Percentiles rank a stretch among this genome's conserved stretches.
These are phyloP conservation scores for Magnusiomyces suaveolens DNA, from an alignment of 1,139 yeast species.

Conservation along the genomic window DNA sequence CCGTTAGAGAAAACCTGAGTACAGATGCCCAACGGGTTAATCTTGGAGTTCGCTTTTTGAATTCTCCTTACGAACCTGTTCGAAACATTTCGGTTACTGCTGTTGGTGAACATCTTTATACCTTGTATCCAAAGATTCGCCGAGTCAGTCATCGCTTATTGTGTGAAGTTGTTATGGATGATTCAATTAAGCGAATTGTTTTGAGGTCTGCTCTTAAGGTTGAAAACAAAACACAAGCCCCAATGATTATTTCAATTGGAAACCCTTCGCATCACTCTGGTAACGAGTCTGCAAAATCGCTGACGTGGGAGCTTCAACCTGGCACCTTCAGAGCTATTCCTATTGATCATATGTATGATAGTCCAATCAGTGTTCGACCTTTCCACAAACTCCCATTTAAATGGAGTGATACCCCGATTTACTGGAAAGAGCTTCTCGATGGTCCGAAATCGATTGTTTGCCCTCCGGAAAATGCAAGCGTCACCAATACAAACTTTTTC, in stretches of 20 bases:
- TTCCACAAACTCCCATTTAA: conserved; percentile 43
- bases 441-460: conserved; percentile 52
- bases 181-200: conserved; percentile 66
- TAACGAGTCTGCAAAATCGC: background rate
- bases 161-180: conserved; percentile 59
- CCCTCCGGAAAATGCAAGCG: conserved; percentile 29
- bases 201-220: conserved; percentile 67
- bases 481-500: conserved; percentile 40
- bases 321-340: conserved; percentile 59
- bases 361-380: conserved; percentile 55
- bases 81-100: conserved; percentile 56
- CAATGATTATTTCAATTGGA: conserved; percentile 37
- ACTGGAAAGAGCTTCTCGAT: conserved; percentile 58
- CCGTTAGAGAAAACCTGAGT: conserved; percentile 68
- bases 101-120: conserved; percentile 75
- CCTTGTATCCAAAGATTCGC: conserved; percentile 52
- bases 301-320: conserved; percentile 37
- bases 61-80: conserved; percentile 47
- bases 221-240: conserved; percentile 60
- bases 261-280: conserved; percentile 13
- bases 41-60: conserved; percentile 51
- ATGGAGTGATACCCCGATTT: conserved; percentile 56
- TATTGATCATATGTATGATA: conserved; percentile 53
- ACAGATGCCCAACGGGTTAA: conserved; percentile 52
- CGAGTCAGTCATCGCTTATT: conserved; percentile 65